These are phyloP conservation scores for Cryptococcus wingfieldii DNA, from an alignment of 1,284 basidiomycete species.

Conservation along the genomic window DNA sequence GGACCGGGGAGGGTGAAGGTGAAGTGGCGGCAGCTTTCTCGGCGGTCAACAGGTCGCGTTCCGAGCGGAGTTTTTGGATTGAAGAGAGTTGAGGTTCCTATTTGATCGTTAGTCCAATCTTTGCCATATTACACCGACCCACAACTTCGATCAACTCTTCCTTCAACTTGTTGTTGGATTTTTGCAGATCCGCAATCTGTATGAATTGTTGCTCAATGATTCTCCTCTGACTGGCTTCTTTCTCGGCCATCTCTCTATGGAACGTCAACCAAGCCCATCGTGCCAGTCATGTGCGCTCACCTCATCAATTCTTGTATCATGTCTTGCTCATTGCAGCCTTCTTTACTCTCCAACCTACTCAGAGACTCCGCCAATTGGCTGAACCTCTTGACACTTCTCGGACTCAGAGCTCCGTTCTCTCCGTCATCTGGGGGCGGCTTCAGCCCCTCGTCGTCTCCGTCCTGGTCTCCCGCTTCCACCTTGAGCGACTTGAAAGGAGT, in stretches of 20 bases:
- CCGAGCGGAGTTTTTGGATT: conserved; percentile 11
- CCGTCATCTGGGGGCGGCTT: conserved; percentile 1
- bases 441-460: not conserved
- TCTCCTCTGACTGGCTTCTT: conserved; percentile 30
- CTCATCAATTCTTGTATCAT: conserved; percentile 17
- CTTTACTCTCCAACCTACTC: conserved; percentile 9
- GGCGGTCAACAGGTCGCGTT: conserved; percentile 6
- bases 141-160: conserved; percentile 20
- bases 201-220: conserved; percentile 34
- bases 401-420: conserved; percentile 11
- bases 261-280: not conserved
- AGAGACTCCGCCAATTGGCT: conserved; percentile 15
- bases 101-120: not conserved
- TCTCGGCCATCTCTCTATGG: conserved; percentile 28
- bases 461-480: not conserved
- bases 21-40: not conserved
- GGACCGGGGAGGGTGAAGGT: not conserved
- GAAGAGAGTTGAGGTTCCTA: conserved; percentile 1
- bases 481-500: not conserved
- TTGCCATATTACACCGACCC: not conserved
- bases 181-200: conserved; percentile 36
- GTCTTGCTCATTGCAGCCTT: conserved; percentile 3
- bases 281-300: conserved; percentile 7
- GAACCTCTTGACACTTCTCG: conserved; percentile 15
- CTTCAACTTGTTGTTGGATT: conserved; percentile 23